phyloP scores from a whole-genome alignment of 495 filamentous ascomycete genomes.

The Daldinia bambusicola region DNA sequence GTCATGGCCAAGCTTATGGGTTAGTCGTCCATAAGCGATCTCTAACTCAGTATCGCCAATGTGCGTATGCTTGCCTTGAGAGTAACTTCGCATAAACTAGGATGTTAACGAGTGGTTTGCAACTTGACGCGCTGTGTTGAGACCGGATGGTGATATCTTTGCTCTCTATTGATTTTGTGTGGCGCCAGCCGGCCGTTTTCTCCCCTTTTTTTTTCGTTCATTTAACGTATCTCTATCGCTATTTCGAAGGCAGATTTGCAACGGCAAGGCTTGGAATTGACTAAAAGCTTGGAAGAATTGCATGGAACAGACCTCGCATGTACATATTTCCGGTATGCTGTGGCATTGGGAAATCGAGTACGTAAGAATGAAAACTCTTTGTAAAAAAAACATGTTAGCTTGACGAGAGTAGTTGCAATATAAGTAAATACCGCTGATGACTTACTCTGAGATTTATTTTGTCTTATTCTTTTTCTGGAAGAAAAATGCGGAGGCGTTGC shows the following conservation, averaged over 20 bases:
- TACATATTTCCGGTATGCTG: background rate
- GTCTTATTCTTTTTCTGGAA: no score
- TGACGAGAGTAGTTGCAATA: background rate
- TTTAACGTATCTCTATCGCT: background rate
- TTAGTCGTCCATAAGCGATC: background rate
- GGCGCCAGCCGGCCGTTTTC: background rate
- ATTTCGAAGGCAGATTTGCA: background rate
- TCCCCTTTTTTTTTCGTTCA: background rate
- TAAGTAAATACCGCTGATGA: background rate
- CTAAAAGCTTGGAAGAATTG: background rate
- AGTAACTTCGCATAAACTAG: background rate
- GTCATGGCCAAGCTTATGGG: background rate
- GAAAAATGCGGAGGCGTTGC: no score
- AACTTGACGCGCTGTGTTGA: background rate
- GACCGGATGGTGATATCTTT: background rate
- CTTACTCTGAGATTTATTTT: background rate
- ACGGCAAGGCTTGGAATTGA: background rate
- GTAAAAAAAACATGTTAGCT: background rate
- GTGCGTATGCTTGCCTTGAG: background rate
- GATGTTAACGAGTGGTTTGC: background rate
- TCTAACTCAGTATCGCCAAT: slow-evolving; percentile 1
- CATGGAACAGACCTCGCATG: background rate
- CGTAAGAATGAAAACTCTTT: background rate
- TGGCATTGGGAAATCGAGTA: background rate
- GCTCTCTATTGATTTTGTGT: background rate